Base-by-base conservation (phyloP, 2,329 filamentous ascomycete species). In the Epichloe brachyelytri region DNA sequence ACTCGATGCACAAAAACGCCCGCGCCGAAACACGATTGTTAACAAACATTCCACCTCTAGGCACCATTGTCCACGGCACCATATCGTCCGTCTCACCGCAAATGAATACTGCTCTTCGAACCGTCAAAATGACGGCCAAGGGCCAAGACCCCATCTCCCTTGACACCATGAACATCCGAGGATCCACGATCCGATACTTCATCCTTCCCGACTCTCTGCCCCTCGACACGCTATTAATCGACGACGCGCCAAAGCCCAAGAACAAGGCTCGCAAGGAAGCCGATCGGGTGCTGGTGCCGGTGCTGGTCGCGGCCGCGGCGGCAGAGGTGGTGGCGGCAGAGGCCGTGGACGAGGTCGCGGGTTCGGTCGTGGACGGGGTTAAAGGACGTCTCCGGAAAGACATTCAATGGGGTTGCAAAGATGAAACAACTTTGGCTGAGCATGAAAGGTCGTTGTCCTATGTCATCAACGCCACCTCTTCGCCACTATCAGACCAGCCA, bases 191-290 rank as follows among this genome's bases (percentile, higher is more conserved):
- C 68, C 83, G 93, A 70, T 96, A 96, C 73, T 91, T 86, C 68
- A 95, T 98, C 67, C 84, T 98, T 11, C 93, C 93, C 51, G 93
- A 98, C 73, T 93, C 87, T 56, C 78, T 98, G 62, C 91, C 91
- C 39, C 79, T 98, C 57, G 93, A 98, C 70, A 96, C 91, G 40
- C 79, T 98, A 49, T 79, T 98, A 55, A 89, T 98, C 60, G 93
- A 98, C 68, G 93, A 98, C 71, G 83, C 88, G 62, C 89, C 91
- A 48, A 98, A 98, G 77, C 91, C 93, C 55, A 97, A 97, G 85
- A 98, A 98, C 75, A 98, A 98, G 82, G 91, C 93, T 26, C 82
- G 91, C 65, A 98, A 98, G 78, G 93, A 97, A 73, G 78, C 77
- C 34, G 79, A 80, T 53, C 74, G 83, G 78, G 79, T 43, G 73